Evolutionary conservation across 2,329 filamentous ascomycete species (phyloP), one percentile per base, ranked within the genome.

Genomic region (Cytospora paraplurivora): DNA sequence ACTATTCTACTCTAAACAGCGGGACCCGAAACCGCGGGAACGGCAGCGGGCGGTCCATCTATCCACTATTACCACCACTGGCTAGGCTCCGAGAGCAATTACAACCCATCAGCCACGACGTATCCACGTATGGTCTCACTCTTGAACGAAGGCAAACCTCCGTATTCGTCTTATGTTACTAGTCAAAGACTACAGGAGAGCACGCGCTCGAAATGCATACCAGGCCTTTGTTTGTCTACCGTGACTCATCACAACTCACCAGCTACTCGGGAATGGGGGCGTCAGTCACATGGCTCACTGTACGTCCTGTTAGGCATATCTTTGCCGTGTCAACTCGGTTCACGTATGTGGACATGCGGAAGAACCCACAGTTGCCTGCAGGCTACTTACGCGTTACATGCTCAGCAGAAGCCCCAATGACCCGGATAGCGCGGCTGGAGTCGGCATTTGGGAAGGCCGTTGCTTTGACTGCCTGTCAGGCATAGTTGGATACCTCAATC

Each of bases 21-120:
- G 51, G 51, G 58, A 55, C 58, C 58, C 58, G 58, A 61, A 44
- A 13, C 8, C 19, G 58, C 58, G 58, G 58, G 37, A 61, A 19
- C 44, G 51, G 51, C 58, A 27, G 8, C 58, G 53, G 37, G 58
- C 54, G 51, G 37, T 41, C 37, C 37, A 52, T 38, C 4, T 12
- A 44, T 21, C 34, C 21, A 38, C 21, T 49, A 17, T n/a, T 21
- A 12, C 38, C n/a, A 17, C 33, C 17, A 12, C 38, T 32, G 35
- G 10, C 21, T 41, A 34, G 27, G 27, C 27, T 27, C 27, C 27
- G 27, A 19, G n/a, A 47, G 15, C 5, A 19, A 21, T 21, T 17
- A 7, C 8, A 47, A n/a, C 4, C 17, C 10, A 44, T 7, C 38
- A n/a, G 7, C n/a, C 35, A 10, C 35, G 35, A n/a, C 15, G 38